A percentile compares a stretch with the other conserved stretches of the same genome.
Conservation (phyloP, 352 stramenopile species). For the Globisporangium canariense region DNA sequence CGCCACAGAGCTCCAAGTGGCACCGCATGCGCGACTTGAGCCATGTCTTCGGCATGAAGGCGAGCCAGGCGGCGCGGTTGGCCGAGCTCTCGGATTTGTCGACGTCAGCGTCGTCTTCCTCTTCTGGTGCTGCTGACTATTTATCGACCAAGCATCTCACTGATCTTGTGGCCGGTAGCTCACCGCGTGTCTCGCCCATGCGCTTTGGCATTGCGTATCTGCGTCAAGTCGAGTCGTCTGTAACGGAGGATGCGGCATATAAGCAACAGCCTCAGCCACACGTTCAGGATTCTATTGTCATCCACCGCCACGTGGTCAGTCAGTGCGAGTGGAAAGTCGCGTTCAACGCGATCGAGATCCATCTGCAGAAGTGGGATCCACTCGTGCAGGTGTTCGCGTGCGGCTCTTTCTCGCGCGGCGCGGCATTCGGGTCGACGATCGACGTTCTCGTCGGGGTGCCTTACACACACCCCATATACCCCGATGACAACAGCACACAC, state of each 20-base stretch:
- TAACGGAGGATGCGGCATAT: slow-evolving; percentile 1
- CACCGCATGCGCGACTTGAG: slow-evolving; percentile 27
- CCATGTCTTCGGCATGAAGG: slow-evolving; percentile 57
- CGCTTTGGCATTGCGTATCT: slow-evolving; percentile 41
- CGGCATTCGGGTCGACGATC: slow-evolving; percentile 65
- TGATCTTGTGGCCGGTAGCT: slow-evolving; percentile 15
- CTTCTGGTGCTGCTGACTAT: slow-evolving; percentile 6
- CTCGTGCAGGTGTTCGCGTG: slow-evolving; percentile 62
- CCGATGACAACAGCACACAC: neutral
- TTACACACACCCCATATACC: neutral
- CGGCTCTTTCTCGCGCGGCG: slow-evolving; percentile 66
- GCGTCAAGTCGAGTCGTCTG: slow-evolving; percentile 3
- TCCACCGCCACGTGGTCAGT: slow-evolving; percentile 37
- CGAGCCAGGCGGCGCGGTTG: slow-evolving; percentile 30
- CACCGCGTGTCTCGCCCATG: slow-evolving; percentile 26
- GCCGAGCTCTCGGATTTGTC: slow-evolving; percentile 17
- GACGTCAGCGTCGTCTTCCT: slow-evolving; percentile 2
- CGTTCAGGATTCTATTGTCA: neutral
- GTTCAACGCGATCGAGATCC: slow-evolving; percentile 57
- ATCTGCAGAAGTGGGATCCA: slow-evolving; percentile 52
- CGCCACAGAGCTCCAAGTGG: slow-evolving; percentile 28
- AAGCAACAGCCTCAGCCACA: slow-evolving; percentile 7
- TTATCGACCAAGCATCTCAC: slow-evolving; percentile 27
- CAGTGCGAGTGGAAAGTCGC: slow-evolving; percentile 64
- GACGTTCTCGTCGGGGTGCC: slow-evolving; percentile 58